phyloP scores from a whole-genome alignment of 768 basidiomycete species.

The Boletus reticulatus region DNA sequence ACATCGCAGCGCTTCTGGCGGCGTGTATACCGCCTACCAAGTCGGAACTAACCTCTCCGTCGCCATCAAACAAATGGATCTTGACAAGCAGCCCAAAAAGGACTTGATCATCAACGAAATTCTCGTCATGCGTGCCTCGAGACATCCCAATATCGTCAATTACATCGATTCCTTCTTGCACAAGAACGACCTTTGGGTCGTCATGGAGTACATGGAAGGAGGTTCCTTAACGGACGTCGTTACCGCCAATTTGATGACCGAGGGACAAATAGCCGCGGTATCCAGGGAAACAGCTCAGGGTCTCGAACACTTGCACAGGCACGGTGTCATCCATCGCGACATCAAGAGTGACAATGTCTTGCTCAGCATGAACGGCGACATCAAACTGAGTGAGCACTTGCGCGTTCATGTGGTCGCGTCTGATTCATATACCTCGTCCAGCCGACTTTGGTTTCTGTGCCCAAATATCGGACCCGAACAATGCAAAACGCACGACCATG shows the following conservation, averaged over 20 bases:
- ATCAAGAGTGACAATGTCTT: conserved; percentile 99
- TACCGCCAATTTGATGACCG: conserved; percentile 88
- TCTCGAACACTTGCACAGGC: conserved; percentile 89
- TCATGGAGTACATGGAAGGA: conserved; percentile 99
- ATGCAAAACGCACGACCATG: conserved; percentile 95
- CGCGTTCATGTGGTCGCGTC: not conserved
- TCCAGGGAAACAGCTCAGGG: conserved; percentile 92
- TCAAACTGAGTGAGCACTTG: conserved; percentile 88
- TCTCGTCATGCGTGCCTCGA: conserved; percentile 94
- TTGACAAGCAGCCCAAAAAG: conserved; percentile 99
- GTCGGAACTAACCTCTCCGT: conserved; percentile 92
- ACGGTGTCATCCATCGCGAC: conserved; percentile 97
- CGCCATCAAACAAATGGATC: conserved; percentile 99
- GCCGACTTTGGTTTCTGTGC: conserved; percentile 99
- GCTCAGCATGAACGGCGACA: conserved; percentile 89
- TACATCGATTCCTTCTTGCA: conserved; percentile 98
- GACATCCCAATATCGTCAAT: conserved; percentile 99
- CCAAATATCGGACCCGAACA: conserved; percentile 86
- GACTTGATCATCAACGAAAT: conserved; percentile 99
- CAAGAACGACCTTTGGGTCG: conserved; percentile 98
- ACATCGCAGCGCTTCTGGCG: conserved; percentile 79
- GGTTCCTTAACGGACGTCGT: conserved; percentile 93
- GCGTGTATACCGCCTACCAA: conserved; percentile 98
- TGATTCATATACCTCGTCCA: conserved; percentile 28
- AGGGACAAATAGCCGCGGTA: conserved; percentile 98